These are phyloP conservation scores for Cyanidiococcus yangmingshanensis DNA, from an alignment of 23 red algal species.

Conservation along the genomic window DNA sequence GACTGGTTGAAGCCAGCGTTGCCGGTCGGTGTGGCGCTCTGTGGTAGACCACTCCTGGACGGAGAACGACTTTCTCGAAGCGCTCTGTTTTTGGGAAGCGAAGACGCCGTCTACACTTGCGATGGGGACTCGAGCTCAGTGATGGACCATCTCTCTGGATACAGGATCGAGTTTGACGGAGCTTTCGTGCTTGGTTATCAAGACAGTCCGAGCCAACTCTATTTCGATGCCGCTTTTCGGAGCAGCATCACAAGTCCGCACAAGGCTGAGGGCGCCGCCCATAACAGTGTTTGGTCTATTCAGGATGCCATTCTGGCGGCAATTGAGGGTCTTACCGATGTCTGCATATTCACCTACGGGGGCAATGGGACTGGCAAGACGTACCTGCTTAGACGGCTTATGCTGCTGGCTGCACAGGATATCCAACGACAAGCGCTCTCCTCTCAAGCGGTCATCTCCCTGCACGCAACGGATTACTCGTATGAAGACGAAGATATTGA, in stretches of 20 bases:
- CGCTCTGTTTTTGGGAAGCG: not conserved
- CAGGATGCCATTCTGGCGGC: slow-evolving; percentile 3
- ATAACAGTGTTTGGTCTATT: not conserved
- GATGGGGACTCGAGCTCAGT: not conserved
- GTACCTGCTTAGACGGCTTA: not conserved
- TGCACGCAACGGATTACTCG: not conserved
- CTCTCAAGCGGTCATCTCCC: not conserved
- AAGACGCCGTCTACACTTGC: slow-evolving; percentile 1
- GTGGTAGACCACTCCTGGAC: not conserved
- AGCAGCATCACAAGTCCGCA: not conserved
- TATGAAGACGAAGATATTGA: not conserved
- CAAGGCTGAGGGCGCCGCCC: not conserved
- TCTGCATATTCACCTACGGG: not conserved
- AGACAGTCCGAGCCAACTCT: not conserved
- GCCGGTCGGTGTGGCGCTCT: not conserved
- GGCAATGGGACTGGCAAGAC: not conserved
- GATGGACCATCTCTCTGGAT: not conserved
- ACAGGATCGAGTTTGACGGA: slow-evolving; percentile 2
- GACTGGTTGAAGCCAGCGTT: not conserved
- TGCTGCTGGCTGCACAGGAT: not conserved
- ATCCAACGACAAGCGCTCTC: not conserved
- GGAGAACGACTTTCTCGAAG: not conserved
- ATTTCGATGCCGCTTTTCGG: slow-evolving; percentile 15
- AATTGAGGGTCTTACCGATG: not conserved
- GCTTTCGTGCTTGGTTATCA: not conserved